Base-by-base conservation (phyloP, 2,329 filamentous ascomycete genomes). In the Paradendryphiella salina region DNA sequence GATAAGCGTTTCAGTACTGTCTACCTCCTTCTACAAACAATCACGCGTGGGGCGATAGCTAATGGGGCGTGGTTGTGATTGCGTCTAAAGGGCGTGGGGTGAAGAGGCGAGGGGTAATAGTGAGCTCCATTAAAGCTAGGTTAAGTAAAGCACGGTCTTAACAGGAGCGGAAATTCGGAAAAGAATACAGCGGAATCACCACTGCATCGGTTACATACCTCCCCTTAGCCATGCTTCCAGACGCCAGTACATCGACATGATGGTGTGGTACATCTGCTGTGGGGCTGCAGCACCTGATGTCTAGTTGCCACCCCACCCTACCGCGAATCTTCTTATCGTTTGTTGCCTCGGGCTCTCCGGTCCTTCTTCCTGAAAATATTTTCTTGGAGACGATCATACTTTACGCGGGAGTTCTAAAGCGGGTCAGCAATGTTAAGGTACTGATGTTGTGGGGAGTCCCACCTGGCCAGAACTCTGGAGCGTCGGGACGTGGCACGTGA, bases 1-100 rank as follows among this genome's bases (percentile, higher is more conserved):
- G 59, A 57, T 59, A 59, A 53, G 53, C 41, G 50, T 52, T 63
- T 53, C 34, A 51, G 49, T 45, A 15, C 31, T 37, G 40, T 45
- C 15, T 37, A 57, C 31, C 45, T 50, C 38, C 45, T 50, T 48
- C 51, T 52, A 43, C 39, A 52, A 56, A 41, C 23, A 54, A 52
- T 17, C 33, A 53, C 39, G 42, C 39, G 43, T 43, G 38, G 18
- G 34, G 9, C 32, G 38, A 43, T 50, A 46, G 35, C 37, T 32
- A 35, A 26, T 44, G 37, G 15, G 51, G 55, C 52, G 49, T 38
- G 32, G 42, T 38, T 31, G 26, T 20, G 26, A 35, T 36, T 31
- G 35, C 44, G 28, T 28, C 36, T 21, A 20, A 32, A 38, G 34
- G 11, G 13, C 5, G 28, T 2, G 20, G 40, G 20, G 18, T 20